phyloP scores from a whole-genome alignment of 345 rosid species.

The Ricinus communis region DNA sequence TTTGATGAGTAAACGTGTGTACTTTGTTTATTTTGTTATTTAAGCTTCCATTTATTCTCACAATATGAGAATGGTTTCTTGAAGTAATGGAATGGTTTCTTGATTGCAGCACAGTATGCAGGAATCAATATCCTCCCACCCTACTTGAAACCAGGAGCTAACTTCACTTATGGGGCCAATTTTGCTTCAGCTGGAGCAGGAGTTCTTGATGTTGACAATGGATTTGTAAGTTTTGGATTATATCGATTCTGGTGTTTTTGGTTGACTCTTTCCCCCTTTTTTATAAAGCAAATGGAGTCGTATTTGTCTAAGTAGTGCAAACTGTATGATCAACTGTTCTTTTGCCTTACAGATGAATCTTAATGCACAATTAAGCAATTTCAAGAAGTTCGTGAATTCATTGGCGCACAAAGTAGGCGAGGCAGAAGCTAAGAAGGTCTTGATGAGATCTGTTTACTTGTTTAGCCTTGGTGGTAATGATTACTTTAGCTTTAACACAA shows the following conservation, averaged over 20 bases:
- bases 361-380: constrained; percentile 15
- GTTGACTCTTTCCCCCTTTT: too few relatives aligned
- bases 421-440: constrained; percentile 8
- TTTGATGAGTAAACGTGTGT: neutral
- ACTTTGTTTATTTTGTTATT: too few relatives aligned
- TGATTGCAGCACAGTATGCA: constrained; percentile 8
- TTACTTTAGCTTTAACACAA: neutral
- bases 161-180: constrained; percentile 15
- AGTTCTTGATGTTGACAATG: constrained; percentile 1
- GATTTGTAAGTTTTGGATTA: too few relatives aligned
- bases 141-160: constrained; percentile 13
- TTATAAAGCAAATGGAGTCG: too few relatives aligned
- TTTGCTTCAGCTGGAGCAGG: constrained; percentile 23
- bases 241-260: too few relatives aligned
- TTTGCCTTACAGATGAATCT: constrained; percentile 1
- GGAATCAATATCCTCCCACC: constrained; percentile 3
- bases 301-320: too few relatives aligned
- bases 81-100: too few relatives aligned
- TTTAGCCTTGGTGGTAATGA: constrained; percentile 31
- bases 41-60: too few relatives aligned
- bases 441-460: constrained; percentile 24
- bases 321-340: neutral
- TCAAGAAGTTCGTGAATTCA: constrained; percentile 20
- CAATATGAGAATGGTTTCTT: too few relatives aligned
- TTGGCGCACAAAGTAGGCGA: constrained; percentile 22